Conservation (phyloP, 352 stramenopile species). For the Globisporangium canariense region DNA sequence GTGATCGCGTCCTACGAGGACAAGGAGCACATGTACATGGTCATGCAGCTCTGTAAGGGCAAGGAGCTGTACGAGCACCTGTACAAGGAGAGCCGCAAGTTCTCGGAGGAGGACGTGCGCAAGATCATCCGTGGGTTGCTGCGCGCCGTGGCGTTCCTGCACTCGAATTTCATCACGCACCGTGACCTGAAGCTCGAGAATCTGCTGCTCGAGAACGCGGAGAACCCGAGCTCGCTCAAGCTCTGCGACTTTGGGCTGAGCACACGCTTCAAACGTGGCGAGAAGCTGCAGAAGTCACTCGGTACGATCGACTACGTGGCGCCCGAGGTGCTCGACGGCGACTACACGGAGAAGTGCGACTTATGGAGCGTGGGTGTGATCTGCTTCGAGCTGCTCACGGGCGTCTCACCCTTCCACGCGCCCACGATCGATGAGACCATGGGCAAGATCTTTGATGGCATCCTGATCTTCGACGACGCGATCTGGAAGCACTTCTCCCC, state of each 20-base stretch:
- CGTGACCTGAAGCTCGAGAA: constrained; percentile 85
- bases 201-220: constrained; percentile 66
- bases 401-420: constrained; percentile 67
- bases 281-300: constrained; percentile 70
- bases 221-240: constrained; percentile 59
- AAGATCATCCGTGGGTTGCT: constrained; percentile 61
- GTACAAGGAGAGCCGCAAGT: constrained; percentile 58
- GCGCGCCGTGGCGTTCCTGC: constrained; percentile 62
- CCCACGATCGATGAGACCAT: constrained; percentile 74
- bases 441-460: constrained; percentile 78
- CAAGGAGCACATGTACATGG: constrained; percentile 81
- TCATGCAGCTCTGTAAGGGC: constrained; percentile 83
- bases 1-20: constrained; percentile 80
- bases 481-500: constrained; percentile 67
- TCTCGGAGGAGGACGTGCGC: constrained; percentile 66
- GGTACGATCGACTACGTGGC: constrained; percentile 84
- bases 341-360: constrained; percentile 83
- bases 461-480: constrained; percentile 66
- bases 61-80: constrained; percentile 78
- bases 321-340: constrained; percentile 75
- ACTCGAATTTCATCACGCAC: constrained; percentile 81
- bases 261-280: constrained; percentile 65
- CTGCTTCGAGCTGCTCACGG: constrained; percentile 69
- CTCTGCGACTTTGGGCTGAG: constrained; percentile 83
- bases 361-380: constrained; percentile 81